Evolutionary conservation across 306 rosid species (phyloP).

Genomic region (Quercus suber): DNA sequence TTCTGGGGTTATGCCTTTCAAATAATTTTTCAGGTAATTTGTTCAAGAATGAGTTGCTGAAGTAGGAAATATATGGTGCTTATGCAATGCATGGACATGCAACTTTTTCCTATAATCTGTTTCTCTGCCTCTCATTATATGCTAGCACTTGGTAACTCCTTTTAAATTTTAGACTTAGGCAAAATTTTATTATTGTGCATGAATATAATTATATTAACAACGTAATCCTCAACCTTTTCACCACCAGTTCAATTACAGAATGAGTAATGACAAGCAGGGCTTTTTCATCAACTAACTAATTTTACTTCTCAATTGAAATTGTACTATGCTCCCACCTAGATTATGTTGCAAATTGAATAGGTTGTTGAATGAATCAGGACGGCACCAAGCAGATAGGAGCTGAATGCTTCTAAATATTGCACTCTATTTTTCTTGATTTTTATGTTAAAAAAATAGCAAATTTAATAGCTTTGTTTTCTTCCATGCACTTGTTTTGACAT

Average conservation of each 20-base stretch:
- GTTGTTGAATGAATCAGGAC: neutral
- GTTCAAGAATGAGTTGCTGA: neutral
- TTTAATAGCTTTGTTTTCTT: neutral
- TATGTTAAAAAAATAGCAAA: neutral
- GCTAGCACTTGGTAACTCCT: too few relatives aligned
- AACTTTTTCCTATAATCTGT: too few relatives aligned
- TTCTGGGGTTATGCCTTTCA: conserved; percentile 75
- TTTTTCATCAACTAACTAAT: neutral
- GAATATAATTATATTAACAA: neutral
- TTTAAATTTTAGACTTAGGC: neutral
- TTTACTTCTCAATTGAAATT: neutral
- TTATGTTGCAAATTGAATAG: neutral
- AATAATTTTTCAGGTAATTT: conserved; percentile 77
- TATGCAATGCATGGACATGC: too few relatives aligned
- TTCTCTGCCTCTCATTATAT: too few relatives aligned
- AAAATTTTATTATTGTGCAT: neutral
- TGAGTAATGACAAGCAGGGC: neutral
- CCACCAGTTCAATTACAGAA: neutral
- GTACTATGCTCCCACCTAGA: neutral
- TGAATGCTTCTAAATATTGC: neutral
- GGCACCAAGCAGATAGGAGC: neutral
- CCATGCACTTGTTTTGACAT: neutral
- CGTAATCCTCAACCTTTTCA: neutral
- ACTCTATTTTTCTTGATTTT: neutral
- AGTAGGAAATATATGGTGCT: neutral